A percentile compares a stretch with the other conserved stretches of the same genome.
phyloP scores from a whole-genome alignment of 176 grass and related monocot species.

The Musa schizocarpa region DNA sequence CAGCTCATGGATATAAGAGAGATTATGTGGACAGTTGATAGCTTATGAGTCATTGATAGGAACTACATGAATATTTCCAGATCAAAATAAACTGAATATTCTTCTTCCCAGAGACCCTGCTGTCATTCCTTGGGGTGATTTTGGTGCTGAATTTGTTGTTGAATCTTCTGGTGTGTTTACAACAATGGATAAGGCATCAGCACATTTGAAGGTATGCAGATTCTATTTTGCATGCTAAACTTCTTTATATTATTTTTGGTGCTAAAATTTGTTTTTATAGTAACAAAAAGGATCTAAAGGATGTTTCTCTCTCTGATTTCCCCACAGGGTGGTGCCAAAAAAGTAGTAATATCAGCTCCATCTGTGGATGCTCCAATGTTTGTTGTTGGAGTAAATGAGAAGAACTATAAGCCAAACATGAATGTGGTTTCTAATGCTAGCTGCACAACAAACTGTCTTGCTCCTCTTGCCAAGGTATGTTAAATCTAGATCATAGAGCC shows the following conservation, averaged over 20 bases:
- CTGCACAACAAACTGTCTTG: constrained; percentile 98
- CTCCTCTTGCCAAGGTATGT: constrained; percentile 92
- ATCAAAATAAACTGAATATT: background rate
- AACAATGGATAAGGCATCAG: constrained; percentile 62
- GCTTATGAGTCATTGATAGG: background rate
- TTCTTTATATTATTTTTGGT: background rate
- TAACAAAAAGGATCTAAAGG: background rate
- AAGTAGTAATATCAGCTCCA: constrained; percentile 99
- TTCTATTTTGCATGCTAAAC: background rate
- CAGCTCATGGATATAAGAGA: background rate
- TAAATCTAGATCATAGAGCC: background rate
- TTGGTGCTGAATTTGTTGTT: constrained; percentile 78
- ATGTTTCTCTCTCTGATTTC: background rate
- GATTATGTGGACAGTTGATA: background rate
- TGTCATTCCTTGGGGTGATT: constrained; percentile 82
- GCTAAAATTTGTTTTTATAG: too few relatives aligned
- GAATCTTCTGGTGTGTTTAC: constrained; percentile 99
- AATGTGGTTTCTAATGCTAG: constrained; percentile 96
- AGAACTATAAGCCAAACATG: constrained; percentile 67
- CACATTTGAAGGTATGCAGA: constrained; percentile 70
- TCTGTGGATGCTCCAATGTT: constrained; percentile 98
- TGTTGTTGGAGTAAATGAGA: constrained; percentile 96
- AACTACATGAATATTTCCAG: background rate
- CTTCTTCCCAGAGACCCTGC: constrained; percentile 60
- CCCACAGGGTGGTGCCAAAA: constrained; percentile 83